Evolutionary conservation across 768 basidiomycete species (phyloP).

Genomic region (Lactarius psammicola): DNA sequence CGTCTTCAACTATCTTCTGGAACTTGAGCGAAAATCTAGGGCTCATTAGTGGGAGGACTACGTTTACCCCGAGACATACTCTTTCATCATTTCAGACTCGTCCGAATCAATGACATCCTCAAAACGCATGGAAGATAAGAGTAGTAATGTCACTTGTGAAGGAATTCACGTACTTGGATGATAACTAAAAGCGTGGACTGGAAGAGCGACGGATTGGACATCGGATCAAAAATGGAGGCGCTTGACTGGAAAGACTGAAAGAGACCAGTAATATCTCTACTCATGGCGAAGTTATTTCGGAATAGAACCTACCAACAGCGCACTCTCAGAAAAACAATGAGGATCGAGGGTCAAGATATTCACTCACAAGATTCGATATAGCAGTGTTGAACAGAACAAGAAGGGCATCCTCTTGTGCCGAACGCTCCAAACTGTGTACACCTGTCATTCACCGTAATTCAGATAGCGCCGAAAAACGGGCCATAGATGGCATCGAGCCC

Average conservation of each 20-base stretch:
- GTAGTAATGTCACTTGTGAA: no score
- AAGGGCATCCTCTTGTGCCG: constrained; percentile 61
- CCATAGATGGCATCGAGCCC: not conserved
- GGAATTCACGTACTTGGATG: constrained; percentile 47
- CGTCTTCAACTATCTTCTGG: constrained; percentile 58
- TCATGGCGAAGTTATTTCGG: constrained; percentile 64
- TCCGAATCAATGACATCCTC: constrained; percentile 67
- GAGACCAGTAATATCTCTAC: constrained; percentile 56
- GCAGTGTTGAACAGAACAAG: constrained; percentile 66
- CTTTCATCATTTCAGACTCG: constrained; percentile 54
- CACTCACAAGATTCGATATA: constrained; percentile 56
- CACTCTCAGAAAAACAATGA: not conserved
- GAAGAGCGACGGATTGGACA: constrained; percentile 57
- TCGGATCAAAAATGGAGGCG: constrained; percentile 55
- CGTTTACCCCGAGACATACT: constrained; percentile 40
- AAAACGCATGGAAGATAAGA: not conserved
- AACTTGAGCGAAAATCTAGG: constrained; percentile 56
- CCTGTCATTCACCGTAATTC: constrained; percentile 36
- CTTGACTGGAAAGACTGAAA: constrained; percentile 64
- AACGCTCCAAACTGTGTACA: constrained; percentile 63
- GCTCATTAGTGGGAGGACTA: not conserved
- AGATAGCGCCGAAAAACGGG: not conserved
- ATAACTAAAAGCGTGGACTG: constrained; percentile 61
- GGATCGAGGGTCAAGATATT: not conserved
- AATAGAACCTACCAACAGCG: constrained; percentile 51